Evolutionary conservation across 495 filamentous ascomycete species (phyloP).

Genomic region (Penicillium angulare): DNA sequence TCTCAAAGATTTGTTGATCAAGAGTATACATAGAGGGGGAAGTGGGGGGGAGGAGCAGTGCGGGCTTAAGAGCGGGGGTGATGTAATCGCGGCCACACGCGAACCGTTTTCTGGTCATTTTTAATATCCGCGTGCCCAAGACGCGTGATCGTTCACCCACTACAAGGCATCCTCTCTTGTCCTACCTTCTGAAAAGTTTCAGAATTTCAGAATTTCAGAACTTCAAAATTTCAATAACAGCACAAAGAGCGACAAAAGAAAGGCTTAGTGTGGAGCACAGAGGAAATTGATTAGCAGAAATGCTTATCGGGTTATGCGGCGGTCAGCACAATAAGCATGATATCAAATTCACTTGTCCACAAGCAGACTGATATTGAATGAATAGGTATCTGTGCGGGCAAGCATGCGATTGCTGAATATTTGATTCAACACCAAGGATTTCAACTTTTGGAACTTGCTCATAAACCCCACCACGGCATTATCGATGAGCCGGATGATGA

Average conservation of each 20-base stretch:
- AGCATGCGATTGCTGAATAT: conserved; percentile 79
- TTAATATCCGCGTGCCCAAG: not conserved
- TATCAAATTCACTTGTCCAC: too few species aligned
- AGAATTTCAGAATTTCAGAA: not conserved
- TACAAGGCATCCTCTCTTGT: not conserved
- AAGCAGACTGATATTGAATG: conserved; percentile 18
- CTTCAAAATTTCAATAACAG: not conserved
- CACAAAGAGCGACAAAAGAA: not conserved
- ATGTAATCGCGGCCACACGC: conserved; percentile 10
- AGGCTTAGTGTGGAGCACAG: not conserved
- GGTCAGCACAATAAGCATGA: conserved; percentile 58
- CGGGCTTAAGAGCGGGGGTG: not conserved
- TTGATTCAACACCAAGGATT: conserved; percentile 78
- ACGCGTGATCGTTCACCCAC: conserved; percentile 10
- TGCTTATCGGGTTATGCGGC: conserved; percentile 94
- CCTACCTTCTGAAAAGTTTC: not conserved
- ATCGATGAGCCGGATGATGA: conserved; percentile 31
- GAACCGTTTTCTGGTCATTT: not conserved
- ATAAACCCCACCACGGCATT: conserved; percentile 13
- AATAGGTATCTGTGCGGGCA: conserved; percentile 85
- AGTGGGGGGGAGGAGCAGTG: not conserved
- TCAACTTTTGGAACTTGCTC: conserved; percentile 38
- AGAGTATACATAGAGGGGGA: conserved; percentile 1
- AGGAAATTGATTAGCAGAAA: conserved; percentile 33
- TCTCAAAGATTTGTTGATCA: too few species aligned